phyloP scores from a whole-genome alignment of 345 rosid genomes.

The Brassica incana region DNA sequence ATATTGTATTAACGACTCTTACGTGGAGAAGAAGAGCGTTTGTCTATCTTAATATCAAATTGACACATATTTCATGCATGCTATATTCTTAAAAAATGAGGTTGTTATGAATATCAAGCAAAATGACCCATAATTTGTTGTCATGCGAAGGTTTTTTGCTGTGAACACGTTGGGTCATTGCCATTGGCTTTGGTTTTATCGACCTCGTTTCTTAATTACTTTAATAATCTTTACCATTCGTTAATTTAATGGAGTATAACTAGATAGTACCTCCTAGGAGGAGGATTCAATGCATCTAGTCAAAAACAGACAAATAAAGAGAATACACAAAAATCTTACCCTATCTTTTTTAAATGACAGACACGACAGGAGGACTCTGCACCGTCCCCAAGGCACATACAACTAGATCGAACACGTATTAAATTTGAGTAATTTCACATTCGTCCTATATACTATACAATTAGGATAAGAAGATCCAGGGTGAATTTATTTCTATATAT shows the following conservation, averaged over 20 bases:
- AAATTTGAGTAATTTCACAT: neutral
- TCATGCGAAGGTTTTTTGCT: too few relatives aligned
- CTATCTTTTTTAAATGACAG: neutral
- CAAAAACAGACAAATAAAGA: neutral
- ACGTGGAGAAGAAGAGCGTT: too few relatives aligned
- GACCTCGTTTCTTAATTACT: constrained; percentile 9
- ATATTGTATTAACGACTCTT: too few relatives aligned
- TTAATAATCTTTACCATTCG: neutral
- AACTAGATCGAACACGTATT: neutral
- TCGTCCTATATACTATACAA: neutral
- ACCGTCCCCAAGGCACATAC: neutral
- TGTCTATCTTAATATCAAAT: too few relatives aligned
- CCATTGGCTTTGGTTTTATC: constrained; percentile 20
- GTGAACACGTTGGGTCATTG: too few relatives aligned
- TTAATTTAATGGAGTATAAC: neutral
- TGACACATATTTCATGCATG: too few relatives aligned
- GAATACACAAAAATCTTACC: constrained; percentile 6
- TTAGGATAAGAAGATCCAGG: too few relatives aligned
- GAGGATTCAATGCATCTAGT: constrained; percentile 6
- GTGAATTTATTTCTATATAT: too few relatives aligned
- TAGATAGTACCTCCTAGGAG: neutral
- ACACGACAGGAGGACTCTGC: constrained; percentile 3
- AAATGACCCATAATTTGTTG: too few relatives aligned
- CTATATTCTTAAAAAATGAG: too few relatives aligned
- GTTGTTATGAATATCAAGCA: too few relatives aligned